Base-by-base conservation (phyloP, 179 eudicot species). In the Silene vulgaris region DNA sequence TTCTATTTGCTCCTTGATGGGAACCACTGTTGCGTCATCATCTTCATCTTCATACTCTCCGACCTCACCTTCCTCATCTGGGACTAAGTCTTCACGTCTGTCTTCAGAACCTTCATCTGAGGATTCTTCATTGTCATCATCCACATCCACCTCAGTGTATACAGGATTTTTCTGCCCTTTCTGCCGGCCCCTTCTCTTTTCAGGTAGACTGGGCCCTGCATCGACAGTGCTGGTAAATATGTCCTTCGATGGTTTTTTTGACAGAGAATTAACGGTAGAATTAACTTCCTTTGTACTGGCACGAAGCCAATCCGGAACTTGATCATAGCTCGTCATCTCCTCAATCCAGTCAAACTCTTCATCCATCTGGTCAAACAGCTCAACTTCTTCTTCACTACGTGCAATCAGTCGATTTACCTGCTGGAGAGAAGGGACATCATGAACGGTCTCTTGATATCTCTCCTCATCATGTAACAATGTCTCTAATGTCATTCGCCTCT, bases 361-460 rank as follows among this genome's bases (percentile, higher is more conserved):
- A 82, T 96, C 99, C 99, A 96, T 93, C 73, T 93, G 97, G 81
- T 96, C 99, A 82, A 90, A 96, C 54, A 92, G 84, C 75, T 90
- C 97, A 1, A 96, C 92, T 84, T 96, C 99, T 82, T 86, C 97
- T 76, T 90, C 96, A 82, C 97, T 90, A 78, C 99, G 84, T 29
- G 99, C 99, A 84, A 96, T 93, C 99, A 96, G 80, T 62, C 99
- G 90, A 76, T 96, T 96, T 29, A 96, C 97, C 83, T 90, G 96
- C 80, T 88, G 93, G 72, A 96, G 89, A 57, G 99, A 96, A n/a
- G 99, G 99, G 73, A 96, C 97, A 75, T 96, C 97, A 78, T 93
- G 99, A 54, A 96, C 85, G 60, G 88, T 93, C 81, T 93, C 99
- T 83, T 96, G 99, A 85, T 88, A 93, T 69, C 99, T 89, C 77